Conservation (phyloP, 495 filamentous ascomycete species). For the Neurospora hispaniola region DNA sequence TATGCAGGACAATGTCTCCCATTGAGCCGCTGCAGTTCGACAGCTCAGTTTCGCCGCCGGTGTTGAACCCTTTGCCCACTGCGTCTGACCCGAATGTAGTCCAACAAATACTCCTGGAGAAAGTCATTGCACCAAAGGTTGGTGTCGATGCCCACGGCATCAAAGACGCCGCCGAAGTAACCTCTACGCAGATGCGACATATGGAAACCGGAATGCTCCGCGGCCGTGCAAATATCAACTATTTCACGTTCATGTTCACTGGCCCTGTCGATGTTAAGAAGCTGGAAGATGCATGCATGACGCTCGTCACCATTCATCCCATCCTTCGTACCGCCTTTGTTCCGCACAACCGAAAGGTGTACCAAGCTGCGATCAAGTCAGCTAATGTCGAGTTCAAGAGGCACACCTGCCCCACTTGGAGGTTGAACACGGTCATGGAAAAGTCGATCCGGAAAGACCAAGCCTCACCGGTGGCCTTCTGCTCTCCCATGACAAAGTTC, state of each 20-base stretch:
- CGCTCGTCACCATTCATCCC: conserved; percentile 29
- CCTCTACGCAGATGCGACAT: conserved; percentile 32
- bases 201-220: conserved; percentile 37
- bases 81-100: conserved; percentile 8
- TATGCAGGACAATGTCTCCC: conserved; percentile 24
- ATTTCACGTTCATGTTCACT: conserved; percentile 32
- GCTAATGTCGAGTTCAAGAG: conserved; percentile 30
- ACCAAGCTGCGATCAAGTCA: conserved; percentile 33
- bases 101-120: conserved; percentile 20
- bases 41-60: conserved; percentile 1
- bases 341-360: conserved; percentile 30
- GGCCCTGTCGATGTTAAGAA: conserved; percentile 30
- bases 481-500: conserved; percentile 35
- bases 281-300: conserved; percentile 32
- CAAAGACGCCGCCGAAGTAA: conserved; percentile 33
- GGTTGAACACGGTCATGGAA: conserved; percentile 23
- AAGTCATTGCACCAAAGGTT: conserved; percentile 26
- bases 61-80: conserved; percentile 1
- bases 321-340: conserved; percentile 36
- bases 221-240: conserved; percentile 31
- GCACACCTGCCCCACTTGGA: conserved; percentile 31
- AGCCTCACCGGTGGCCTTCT: conserved; percentile 24
- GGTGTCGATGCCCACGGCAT: conserved; percentile 25
- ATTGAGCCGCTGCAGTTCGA: conserved; percentile 8
- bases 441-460: conserved; percentile 36